Evolutionary conservation across 768 basidiomycete species (phyloP), one percentile per base, ranked within the genome.

Genomic region (Porphyrellus cyaneotinctus): DNA sequence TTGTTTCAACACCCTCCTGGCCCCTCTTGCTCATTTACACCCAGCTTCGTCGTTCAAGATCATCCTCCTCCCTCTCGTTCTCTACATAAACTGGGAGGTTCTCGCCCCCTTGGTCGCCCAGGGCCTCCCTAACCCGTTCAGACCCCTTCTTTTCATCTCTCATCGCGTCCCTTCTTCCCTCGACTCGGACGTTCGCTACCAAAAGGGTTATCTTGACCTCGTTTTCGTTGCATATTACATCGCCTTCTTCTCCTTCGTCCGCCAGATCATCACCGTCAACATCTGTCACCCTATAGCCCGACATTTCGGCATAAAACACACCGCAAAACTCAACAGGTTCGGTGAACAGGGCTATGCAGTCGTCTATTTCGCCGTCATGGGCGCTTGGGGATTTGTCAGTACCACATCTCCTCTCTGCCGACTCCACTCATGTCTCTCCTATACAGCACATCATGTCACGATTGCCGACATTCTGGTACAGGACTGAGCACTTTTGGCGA

Each of bases 321-420:
- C 72, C 52, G 65, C 65, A 22, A 97, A 95, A 68, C 68, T 93
- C 14, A 82, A 85, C 49, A 76, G 95, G 32, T 97, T 97, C 63
- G 89, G 84, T 18, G 95, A 99, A 72, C 95, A 95, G 65, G 84
- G 82, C 0, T 97, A 99, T 68, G 90, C 93, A 0, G 46, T 90
- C 41, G 57, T 90, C 14, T 99, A 98, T 69, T 95, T 91, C 60
- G 59, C 74, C 2, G 50, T 82, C 56, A 85, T 84, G 57, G 86
- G 89, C 9, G 61, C 73, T 3, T 85, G 87, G 78, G 95, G 97
- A 24, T 74, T 84, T 41, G 94, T 95, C 49, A 66, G 91, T 56
- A 18, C 38, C 36, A 17, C 33, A 10, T 47, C 38, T 22, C 17
- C 30, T 30, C 24, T 18, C 30, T 56, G 2, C 15, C 28, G 13